Conservation (phyloP, 164 flowering plant species). For the Aristolochia fimbriata region DNA sequence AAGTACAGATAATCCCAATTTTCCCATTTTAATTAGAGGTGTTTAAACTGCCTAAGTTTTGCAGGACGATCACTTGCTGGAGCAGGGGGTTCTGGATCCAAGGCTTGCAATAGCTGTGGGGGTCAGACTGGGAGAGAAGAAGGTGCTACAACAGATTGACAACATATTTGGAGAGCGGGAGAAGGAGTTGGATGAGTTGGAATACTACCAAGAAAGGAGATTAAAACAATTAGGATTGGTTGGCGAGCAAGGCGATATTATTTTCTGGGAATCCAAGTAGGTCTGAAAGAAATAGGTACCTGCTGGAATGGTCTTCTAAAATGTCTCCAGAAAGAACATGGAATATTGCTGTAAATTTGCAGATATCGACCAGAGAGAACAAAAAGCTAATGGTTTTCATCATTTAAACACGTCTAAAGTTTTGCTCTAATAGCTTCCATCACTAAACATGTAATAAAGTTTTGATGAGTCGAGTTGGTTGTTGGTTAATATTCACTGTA, state of each 20-base stretch:
- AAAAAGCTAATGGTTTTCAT: too few species aligned
- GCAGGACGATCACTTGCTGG: constrained; percentile 64
- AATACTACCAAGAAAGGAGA: constrained; percentile 91
- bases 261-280: constrained; percentile 76
- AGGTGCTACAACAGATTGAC: constrained; percentile 62
- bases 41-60: neutral
- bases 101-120: constrained; percentile 63
- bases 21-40: neutral
- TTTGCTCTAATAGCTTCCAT: too few species aligned
- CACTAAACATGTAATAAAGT: too few species aligned
- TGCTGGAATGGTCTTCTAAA: too few species aligned
- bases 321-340: too few species aligned
- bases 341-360: too few species aligned
- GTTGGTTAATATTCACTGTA: too few species aligned
- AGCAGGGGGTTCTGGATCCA: constrained; percentile 35
- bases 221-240: constrained; percentile 76
- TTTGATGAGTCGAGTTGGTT: too few species aligned
- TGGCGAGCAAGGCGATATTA: constrained; percentile 87
- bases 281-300: too few species aligned
- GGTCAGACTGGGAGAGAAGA: constrained; percentile 80
- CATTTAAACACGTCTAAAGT: too few species aligned
- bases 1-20: neutral
- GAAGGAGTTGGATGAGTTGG: constrained; percentile 50
- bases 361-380: too few species aligned
- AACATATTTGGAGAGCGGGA: constrained; percentile 51